These are phyloP conservation scores for Noccaea bulbosa DNA, from an alignment of 345 rosid genomes.

Conservation along the genomic window DNA sequence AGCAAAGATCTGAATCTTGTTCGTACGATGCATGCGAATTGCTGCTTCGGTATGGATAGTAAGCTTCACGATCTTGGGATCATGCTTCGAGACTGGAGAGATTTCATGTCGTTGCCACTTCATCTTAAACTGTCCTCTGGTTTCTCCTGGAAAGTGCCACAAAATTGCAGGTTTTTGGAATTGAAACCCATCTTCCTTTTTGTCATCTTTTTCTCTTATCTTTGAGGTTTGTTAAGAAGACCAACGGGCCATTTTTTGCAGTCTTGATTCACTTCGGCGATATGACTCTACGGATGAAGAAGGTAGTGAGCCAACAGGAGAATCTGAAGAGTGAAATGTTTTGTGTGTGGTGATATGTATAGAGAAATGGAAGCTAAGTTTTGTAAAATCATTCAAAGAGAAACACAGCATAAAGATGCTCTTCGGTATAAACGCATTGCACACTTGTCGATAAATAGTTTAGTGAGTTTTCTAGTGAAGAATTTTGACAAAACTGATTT, in stretches of 20 bases:
- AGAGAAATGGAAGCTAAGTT: conserved; percentile 11
- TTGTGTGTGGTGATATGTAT: conserved; percentile 24
- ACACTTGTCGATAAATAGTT: not conserved
- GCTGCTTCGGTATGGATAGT: conserved; percentile 75
- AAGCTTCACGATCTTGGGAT: conserved; percentile 78
- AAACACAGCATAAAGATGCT: not conserved
- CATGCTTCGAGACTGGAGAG: conserved; percentile 83
- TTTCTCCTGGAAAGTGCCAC: conserved; percentile 73
- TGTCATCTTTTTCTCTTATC: not conserved
- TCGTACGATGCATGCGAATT: conserved; percentile 91
- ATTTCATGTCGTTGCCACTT: conserved; percentile 60
- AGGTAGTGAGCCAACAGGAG: conserved; percentile 29
- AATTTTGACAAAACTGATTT: not conserved
- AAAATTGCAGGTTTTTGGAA: conserved; percentile 75
- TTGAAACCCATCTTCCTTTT: not conserved
- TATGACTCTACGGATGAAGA: conserved; percentile 32
- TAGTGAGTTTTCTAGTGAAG: too few species aligned
- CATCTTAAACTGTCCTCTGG: conserved; percentile 48
- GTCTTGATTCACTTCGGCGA: conserved; percentile 54
- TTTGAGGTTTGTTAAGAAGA: conserved; percentile 3
- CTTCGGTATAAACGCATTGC: too few species aligned
- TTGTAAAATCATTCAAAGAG: conserved; percentile 23
- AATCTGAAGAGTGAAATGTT: conserved; percentile 35
- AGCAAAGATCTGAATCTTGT: conserved; percentile 74
- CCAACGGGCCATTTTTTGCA: conserved; percentile 26